phyloP scores from a whole-genome alignment of 73 alveolate species.

The Paramecium tetraurelia region DNA sequence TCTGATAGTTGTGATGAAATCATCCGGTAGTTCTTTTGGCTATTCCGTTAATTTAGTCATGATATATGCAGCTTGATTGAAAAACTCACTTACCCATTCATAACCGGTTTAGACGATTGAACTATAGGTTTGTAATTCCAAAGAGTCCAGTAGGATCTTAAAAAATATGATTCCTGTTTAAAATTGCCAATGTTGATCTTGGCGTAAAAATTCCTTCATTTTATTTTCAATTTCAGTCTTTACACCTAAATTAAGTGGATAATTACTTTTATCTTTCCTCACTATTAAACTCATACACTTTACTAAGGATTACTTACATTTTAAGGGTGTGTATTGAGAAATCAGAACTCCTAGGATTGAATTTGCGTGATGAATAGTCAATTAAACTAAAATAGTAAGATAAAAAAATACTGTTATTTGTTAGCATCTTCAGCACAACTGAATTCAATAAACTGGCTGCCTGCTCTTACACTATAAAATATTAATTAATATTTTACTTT shows the following conservation, averaged over 20 bases:
- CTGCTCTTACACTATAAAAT: not conserved
- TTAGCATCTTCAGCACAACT: not conserved
- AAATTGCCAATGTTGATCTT: not conserved
- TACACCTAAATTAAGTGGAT: not conserved
- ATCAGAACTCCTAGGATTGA: not conserved
- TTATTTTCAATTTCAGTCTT: not conserved
- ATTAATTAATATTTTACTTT: not conserved
- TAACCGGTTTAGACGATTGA: not conserved
- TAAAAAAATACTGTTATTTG: not conserved
- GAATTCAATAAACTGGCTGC: conserved; percentile 8
- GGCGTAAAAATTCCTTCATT: not conserved
- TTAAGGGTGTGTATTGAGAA: not conserved
- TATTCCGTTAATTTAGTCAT: not conserved
- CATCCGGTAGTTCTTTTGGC: not conserved
- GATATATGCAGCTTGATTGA: not conserved
- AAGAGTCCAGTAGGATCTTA: not conserved
- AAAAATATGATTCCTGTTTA: not conserved
- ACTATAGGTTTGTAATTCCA: not conserved
- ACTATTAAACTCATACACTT: not conserved
- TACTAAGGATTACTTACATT: not conserved
- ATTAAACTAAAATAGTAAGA: not conserved
- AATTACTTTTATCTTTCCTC: not conserved
- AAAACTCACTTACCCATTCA: conserved; percentile 12
- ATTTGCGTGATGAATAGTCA: not conserved
- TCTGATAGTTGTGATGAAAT: not conserved